phyloP scores from a whole-genome alignment of 768 basidiomycete genomes.

The Cystofilobasidium capitatum region DNA sequence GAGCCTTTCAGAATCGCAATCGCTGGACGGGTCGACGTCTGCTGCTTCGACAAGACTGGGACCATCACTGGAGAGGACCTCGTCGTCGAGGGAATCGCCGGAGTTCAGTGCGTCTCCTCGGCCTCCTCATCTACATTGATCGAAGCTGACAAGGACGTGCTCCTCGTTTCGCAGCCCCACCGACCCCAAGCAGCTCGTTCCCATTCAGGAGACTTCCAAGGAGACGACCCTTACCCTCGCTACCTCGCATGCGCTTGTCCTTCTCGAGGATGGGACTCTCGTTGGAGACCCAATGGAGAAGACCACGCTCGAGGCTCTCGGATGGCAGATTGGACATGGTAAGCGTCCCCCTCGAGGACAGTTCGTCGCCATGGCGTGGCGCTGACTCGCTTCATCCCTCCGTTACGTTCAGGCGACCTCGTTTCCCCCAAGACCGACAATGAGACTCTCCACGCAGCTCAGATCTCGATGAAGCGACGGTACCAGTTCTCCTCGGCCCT shows the following conservation, averaged over 20 bases:
- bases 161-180: constrained; percentile 42
- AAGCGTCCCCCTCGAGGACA: constrained; percentile 21
- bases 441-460: constrained; percentile 42
- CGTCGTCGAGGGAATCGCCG: constrained; percentile 86
- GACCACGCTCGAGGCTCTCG: constrained; percentile 79
- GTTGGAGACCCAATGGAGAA: constrained; percentile 99
- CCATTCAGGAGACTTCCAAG: constrained; percentile 63
- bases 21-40: constrained; percentile 92
- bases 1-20: constrained; percentile 96
- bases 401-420: constrained; percentile 48
- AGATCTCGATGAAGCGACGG: constrained; percentile 69
- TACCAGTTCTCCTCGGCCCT: constrained; percentile 97
- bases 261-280: constrained; percentile 82
- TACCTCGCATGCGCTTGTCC: constrained; percentile 86
- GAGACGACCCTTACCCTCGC: constrained; percentile 83
- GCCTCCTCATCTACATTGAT: background rate
- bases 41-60: constrained; percentile 99
- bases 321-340: constrained; percentile 69
- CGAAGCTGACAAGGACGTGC: background rate
- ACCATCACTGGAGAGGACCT: constrained; percentile 95
- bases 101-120: constrained; percentile 61
- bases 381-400: background rate
- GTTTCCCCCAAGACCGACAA: constrained; percentile 51
- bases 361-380: background rate
- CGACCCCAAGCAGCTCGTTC: constrained; percentile 58